Evolutionary conservation across 1,284 basidiomycete genomes (phyloP), one percentile per base, ranked within the genome.

Genomic region (Ganoderma resinaceum): DNA sequence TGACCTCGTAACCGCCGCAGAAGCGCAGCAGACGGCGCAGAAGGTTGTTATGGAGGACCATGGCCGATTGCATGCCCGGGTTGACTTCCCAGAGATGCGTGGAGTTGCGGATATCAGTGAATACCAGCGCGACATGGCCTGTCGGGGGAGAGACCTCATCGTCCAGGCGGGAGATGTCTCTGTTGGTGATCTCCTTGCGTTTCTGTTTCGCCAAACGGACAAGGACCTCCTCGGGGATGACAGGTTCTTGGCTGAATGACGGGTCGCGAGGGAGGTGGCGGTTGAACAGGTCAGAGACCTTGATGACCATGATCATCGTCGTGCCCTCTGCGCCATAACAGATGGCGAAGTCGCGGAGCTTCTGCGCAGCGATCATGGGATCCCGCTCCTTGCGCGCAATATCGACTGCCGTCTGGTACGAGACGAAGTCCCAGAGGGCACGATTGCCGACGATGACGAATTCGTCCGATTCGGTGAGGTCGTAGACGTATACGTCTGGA

Each of bases 81-180:
- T 99, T 99, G 61, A 92, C 93, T 78, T 99, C 98, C 98, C 98
- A 99, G 2, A 99, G 84, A 70, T 94, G 92, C 0, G 98, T 99
- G 70, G 98, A 99, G 76, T 99, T 99, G 63, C 95, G 91, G 75
- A 99, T 99, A 82, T 99, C 98, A 23, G 97, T 99, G 81, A 99
- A 99, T 29, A 98, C 97, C 63, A 99, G 87, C 20, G 97, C 95
- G 49, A 99, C 84, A 76, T 95, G 92, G 0, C 98, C 98, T 5
- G 85, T 89, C 0, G 98, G 98, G 0, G 98, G 91, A 2, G 92
- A 86, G 62, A 98, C 93, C 77, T 99, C 97, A 58, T 88, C 87
- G 65, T 92, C 91, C 38, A 99, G 83, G 70, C 88, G 84, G n/a
- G 82, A 79, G 49, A 90, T 80, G 69, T 82, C 82, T 8, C 83